Conservation (phyloP, 176 grass and related monocot species). For the Musa schizocarpa region DNA sequence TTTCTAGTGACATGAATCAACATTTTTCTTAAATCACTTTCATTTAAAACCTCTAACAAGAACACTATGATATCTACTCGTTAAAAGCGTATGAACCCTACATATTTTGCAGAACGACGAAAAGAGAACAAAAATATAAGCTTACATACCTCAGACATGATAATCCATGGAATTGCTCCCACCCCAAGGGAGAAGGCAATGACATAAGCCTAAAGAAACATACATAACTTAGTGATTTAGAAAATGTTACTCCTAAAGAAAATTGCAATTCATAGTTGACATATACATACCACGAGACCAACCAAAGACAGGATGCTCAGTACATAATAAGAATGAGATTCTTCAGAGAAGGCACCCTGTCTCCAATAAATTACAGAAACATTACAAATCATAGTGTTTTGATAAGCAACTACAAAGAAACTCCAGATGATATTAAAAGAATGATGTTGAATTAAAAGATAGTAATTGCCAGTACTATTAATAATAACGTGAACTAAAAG, state of each 20-base stretch:
- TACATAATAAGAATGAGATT: conserved; percentile 47
- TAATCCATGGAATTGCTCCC: conserved; percentile 96
- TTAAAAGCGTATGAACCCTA: background rate
- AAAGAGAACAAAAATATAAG: background rate
- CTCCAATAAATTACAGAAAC: conserved; percentile 22
- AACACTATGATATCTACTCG: too few species aligned
- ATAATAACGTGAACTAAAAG: too few species aligned
- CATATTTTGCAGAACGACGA: background rate
- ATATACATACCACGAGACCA: conserved; percentile 63
- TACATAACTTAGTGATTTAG: conserved; percentile 3
- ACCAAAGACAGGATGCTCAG: conserved; percentile 75
- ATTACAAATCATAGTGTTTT: background rate
- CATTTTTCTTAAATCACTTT: background rate
- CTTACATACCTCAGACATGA: conserved; percentile 87
- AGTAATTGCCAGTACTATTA: too few species aligned
- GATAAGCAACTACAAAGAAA: background rate
- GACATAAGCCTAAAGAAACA: conserved; percentile 59
- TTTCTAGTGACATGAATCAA: background rate
- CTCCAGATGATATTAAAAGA: background rate
- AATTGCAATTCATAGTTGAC: conserved; percentile 3
- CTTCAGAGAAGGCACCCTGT: conserved; percentile 50
- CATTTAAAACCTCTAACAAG: background rate
- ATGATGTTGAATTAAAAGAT: too few species aligned
- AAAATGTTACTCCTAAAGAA: conserved; percentile 3
- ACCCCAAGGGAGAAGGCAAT: conserved; percentile 77